Evolutionary conservation across 768 basidiomycete genomes (phyloP), one percentile per base, ranked within the genome.

Genomic region (Phanerochaete carnosa): DNA sequence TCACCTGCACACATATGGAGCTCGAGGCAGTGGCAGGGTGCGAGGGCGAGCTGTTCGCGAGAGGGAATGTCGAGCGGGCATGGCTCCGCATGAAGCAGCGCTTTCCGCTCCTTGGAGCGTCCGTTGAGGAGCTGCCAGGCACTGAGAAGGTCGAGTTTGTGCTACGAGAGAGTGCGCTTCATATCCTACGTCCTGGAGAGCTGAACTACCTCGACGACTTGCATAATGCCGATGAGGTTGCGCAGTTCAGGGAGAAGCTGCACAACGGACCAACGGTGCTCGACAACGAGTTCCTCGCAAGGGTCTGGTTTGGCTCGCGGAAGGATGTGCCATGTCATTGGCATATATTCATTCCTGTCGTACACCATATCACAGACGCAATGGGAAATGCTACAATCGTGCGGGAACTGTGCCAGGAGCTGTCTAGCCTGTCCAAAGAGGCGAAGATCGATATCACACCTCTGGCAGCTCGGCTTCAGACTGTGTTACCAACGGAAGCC

Each of bases 351-450:
- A 65, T 82, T 23, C 66, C 77, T 43, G 69, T 76, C 16, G 76
- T 83, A 0, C 85, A 87, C 66, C 70, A 72, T 51, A 79, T 86
- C 45, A 76, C 79, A 0, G 85, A 87, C 65, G 82, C 79, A 19
- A 76, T 76, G 46, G 73, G 78, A 12, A 80, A 76, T 60, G 60
- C 64, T 8, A 77, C 76, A 1, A 62, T 85, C 13, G 49, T 77
- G 55, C 77, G 78, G 55, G 74, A 74, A 22, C 79, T 86, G 56
- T 64, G 54, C 23, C 1, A 39, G 23, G 54, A 55, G 35, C 23
- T 55, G 9, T 22, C 54, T 30, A 69, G 74, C 2, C 71, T 86
- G 26, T 65, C 35, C 15, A 3, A 4, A 25, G 33, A 23, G 4
- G 25, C 32, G 35, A 4, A 33, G 23, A 23, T 39, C n/a, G 16